These are phyloP conservation scores for Aureobasidium subglaciale DNA, from an alignment of 2,329 filamentous ascomycete genomes.

Conservation along the genomic window DNA sequence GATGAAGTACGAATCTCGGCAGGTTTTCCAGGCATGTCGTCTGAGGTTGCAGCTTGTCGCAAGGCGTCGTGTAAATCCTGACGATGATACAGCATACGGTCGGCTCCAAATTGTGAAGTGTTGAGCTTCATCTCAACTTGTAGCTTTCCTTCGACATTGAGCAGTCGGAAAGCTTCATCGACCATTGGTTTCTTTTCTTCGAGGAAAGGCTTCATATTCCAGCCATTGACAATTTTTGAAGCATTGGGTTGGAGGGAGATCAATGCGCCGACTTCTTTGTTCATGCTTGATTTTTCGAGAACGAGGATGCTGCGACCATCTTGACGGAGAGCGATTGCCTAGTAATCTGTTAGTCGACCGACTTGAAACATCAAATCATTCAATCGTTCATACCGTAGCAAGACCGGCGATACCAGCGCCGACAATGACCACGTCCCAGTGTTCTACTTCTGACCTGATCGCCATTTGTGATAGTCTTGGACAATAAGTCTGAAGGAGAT, in stretches of 20 bases:
- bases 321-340: constrained; percentile 32
- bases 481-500: constrained; percentile 13
- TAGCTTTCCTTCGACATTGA: constrained; percentile 26
- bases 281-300: constrained; percentile 25
- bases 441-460: constrained; percentile 15
- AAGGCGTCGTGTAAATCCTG: constrained; percentile 35
- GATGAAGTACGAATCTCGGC: constrained; percentile 25
- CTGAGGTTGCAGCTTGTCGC: constrained; percentile 22
- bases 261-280: constrained; percentile 34
- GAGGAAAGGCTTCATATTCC: constrained; percentile 26
- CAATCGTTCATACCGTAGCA: constrained; percentile 13
- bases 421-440: constrained; percentile 18
- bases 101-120: constrained; percentile 31
- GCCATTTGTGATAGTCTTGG: constrained; percentile 12
- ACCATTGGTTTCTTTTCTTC: constrained; percentile 27
- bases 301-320: constrained; percentile 26
- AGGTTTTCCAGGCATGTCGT: constrained; percentile 21
- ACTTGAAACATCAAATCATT: no score
- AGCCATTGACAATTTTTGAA: constrained; percentile 29
- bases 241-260: constrained; percentile 40
- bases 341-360: neutral
- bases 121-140: constrained; percentile 29
- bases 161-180: constrained; percentile 34
- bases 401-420: constrained; percentile 22
- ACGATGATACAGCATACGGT: constrained; percentile 37